Conservation (phyloP, 176 grass and related monocot genomes). For the Dendrocalamus sinicus region DNA sequence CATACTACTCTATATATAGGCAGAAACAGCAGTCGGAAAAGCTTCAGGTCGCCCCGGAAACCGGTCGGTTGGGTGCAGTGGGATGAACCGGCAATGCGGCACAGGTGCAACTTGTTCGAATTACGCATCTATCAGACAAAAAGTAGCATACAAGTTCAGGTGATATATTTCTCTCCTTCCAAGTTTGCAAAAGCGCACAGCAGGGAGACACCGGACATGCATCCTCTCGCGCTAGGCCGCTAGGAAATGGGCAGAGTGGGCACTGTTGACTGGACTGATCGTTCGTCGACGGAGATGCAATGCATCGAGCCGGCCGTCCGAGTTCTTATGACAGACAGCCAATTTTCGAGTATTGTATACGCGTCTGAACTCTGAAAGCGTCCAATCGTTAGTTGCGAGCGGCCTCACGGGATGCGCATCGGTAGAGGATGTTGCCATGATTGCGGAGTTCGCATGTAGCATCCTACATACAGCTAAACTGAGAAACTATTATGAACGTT, state of each 20-base stretch:
- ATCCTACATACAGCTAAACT: too few species aligned
- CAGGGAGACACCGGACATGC: not conserved
- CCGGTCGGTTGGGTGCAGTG: not conserved
- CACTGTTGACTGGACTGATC: not conserved
- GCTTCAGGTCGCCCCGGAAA: not conserved
- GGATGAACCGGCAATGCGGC: not conserved
- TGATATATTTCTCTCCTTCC: not conserved
- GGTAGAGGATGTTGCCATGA: not conserved
- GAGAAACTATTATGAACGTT: too few species aligned
- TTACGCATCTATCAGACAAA: not conserved
- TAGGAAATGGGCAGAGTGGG: not conserved
- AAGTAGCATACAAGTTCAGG: not conserved
- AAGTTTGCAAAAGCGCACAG: not conserved
- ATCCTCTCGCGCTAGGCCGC: not conserved
- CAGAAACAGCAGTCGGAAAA: not conserved
- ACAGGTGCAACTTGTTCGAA: not conserved
- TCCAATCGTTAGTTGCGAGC: not conserved
- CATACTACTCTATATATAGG: not conserved
- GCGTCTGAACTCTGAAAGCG: not conserved
- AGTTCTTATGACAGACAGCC: not conserved
- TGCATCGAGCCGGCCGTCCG: not conserved
- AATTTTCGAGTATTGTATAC: not conserved
- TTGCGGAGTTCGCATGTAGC: not conserved
- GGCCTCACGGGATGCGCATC: constrained; percentile 4
- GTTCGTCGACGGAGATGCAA: not conserved